Evolutionary conservation across 176 grass and related monocot species (phyloP), one percentile per base, ranked within the genome.

Genomic region (Zizania latifolia): DNA sequence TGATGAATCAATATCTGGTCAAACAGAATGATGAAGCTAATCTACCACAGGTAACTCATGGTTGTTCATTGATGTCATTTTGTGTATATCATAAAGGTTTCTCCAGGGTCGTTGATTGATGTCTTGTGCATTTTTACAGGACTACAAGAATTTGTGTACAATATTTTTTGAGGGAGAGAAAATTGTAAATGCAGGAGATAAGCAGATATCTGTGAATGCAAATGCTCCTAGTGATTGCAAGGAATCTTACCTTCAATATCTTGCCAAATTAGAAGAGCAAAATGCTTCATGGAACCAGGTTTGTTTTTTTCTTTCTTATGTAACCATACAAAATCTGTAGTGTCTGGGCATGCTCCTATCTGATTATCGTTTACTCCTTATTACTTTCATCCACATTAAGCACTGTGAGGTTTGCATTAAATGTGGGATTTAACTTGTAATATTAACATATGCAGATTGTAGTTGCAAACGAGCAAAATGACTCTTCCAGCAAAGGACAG

Each of bases 141-240:
- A 84, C 21, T 59, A 89, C 65, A 78, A 62, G 82, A 89, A 73
- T 65, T 79, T 95, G 80, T 89, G 66, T 75, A 91, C 73, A 86
- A 48, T 91, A 41, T 86, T 84, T 62, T 77, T 57, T 69, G 68
- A 76, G 35, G 60, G 36, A 30, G 63, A 76, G 4, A 37, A 73
- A 78, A 70, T 45, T 33, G 4, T 63, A 51, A 65, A 55, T 83
- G 57, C 36, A 58, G 48, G 71, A 15, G 51, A 64, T 81, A 58
- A 65, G 68, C 44, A 71, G 44, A 75, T 53, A 31, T 81, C 19
- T 72, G 21, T 74, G 26, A 58, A 43, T 76, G 70, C 44, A 43
- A 71, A 75, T 77, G 67, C 54, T 57, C 37, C 40, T 76, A 70
- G 27, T 33, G 73, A 82, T 36, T 9, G 3, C 29, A 32, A 76